Base-by-base conservation (phyloP, 148 eudicot genomes). In the Fagopyrum homotropicum region DNA sequence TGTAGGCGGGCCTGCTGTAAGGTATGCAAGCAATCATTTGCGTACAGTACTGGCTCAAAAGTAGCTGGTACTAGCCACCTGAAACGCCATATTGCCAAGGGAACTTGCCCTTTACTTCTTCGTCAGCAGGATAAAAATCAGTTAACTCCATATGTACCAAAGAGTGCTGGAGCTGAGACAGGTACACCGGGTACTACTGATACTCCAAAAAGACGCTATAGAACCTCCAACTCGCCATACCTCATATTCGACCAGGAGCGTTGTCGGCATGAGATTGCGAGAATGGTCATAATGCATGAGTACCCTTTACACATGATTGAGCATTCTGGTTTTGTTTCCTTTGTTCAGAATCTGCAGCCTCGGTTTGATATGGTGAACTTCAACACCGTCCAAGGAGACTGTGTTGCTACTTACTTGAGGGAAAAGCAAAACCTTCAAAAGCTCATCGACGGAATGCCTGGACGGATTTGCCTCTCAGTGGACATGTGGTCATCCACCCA, bases 61-160 rank as follows among this genome's bases (percentile, higher is more conserved):
- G 92, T 86, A 30, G 92, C 92, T 8, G 96, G 96, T 16, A 90
- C 96, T 5, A 90, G 96, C 78, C 96, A 90, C 80, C 83, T 90
- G 44, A 90, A 90, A 73, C 90, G 96, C 14, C 96, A 90, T 79
- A 88, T 90, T 47, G 92, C 96, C 69, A 90, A 87, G 79, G 96
- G 96, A 7, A 76, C 89, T 4, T 90, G 96, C 77, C 88, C 89
- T 9, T 86, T 86, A 51, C 76, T 83, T 68, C 81, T 90, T 6
- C 89, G 94, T 48, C 90, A 88, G 60, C 89, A 79, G 63, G 89
- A 86, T 72, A 83, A 66, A 71, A 82, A 68, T 66, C 88, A 80
- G 50, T 48, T 81, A 5, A 79, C 84, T 17, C 86, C 94, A 1
- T 78, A 79, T 69, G 80, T 81, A 75, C 77, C 91, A 5, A 83